phyloP scores from a whole-genome alignment of 805 yeast genomes.

The Groenewaldozyma salmanticensis region DNA sequence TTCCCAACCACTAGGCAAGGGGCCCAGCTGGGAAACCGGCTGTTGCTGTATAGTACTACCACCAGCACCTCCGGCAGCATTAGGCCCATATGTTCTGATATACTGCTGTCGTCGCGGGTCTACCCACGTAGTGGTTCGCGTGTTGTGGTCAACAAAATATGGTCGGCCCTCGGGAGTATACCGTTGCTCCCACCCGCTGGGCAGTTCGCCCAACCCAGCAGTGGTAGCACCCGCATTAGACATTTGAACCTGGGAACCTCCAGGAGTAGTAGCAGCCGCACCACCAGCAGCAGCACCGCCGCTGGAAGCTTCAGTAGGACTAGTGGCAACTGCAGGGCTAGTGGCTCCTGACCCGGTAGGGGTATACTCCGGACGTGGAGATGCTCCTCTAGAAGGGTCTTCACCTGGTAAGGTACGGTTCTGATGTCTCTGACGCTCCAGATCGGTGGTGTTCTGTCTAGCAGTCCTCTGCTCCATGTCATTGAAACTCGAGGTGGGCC shows the following conservation, averaged over 20 bases:
- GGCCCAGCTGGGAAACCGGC: conserved; percentile 95
- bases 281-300: conserved; percentile 32
- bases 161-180: conserved; percentile 98
- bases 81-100: conserved; percentile 81
- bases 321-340: conserved; percentile 43
- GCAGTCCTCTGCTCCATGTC: conserved; percentile 54
- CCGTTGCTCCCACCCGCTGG: conserved; percentile 99
- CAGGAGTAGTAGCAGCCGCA: conserved; percentile 28
- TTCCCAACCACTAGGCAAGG: conserved; percentile 98
- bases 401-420: conserved; percentile 78
- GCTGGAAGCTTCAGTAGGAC: conserved; percentile 38
- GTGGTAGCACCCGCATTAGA: conserved; percentile 83
- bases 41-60: conserved; percentile 92
- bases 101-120: conserved; percentile 99
- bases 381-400: conserved; percentile 26
- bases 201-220: conserved; percentile 92
- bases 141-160: conserved; percentile 96
- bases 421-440: conserved; percentile 84
- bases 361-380: conserved; percentile 19
- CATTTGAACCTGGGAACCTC: conserved; percentile 32
- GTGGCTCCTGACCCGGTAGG: conserved; percentile 10
- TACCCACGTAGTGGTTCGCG: conserved; percentile 99
- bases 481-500: conserved; percentile 74
- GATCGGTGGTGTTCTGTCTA: conserved; percentile 58
- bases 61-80: conserved; percentile 48